Evolutionary conservation across 2,329 filamentous ascomycete genomes (phyloP), one percentile per base, ranked within the genome.

Genomic region (Cladosporium cucumerinum): DNA sequence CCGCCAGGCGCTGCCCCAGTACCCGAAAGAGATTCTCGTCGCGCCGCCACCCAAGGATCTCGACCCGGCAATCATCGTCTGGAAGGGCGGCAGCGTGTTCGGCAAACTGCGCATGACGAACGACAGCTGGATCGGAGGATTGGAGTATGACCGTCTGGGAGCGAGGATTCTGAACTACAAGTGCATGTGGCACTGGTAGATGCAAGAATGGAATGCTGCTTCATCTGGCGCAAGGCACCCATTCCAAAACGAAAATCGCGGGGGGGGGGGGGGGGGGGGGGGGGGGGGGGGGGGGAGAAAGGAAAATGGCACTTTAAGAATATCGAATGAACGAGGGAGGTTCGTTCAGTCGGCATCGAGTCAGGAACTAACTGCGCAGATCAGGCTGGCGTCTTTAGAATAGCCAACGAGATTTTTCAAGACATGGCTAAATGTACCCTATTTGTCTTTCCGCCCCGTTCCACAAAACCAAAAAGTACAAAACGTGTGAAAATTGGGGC

Each of bases 31-130:
- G 69, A 86, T 90, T 64, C 81, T 89, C 67, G 86, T 90, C 26
- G 86, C 85, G 1, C 82, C 84, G 23, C 87, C 87, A n/a, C 95
- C 95, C 0, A 84, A 94, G 72, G 95, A 99, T 72, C 89, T 99
- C 81, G 95, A 99, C 78, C 92, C 95, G 66, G 93, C 97, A 78
- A 93, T 98, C n/a, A 90, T 98, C 61, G 89, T 89, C 10, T 99
- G 95, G 95, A 99, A 99, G 84, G 95, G 95, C 4, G 95, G 92
- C 0, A 97, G 93, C 75, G 93, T 99, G 18, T 99, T 97, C 82
- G 93, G 92, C 2, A 93, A 96, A 80, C 81, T 98, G 71, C 86
- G 88, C 66, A 82, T 81, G 54, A 93, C 92, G 18, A 98, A 98
- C 78, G 95, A 99, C 77, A 95, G 90, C 72, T 99, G 95, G 95